Base-by-base conservation (phyloP, 352 stramenopile species). In the Saprolegnia parasitica region DNA sequence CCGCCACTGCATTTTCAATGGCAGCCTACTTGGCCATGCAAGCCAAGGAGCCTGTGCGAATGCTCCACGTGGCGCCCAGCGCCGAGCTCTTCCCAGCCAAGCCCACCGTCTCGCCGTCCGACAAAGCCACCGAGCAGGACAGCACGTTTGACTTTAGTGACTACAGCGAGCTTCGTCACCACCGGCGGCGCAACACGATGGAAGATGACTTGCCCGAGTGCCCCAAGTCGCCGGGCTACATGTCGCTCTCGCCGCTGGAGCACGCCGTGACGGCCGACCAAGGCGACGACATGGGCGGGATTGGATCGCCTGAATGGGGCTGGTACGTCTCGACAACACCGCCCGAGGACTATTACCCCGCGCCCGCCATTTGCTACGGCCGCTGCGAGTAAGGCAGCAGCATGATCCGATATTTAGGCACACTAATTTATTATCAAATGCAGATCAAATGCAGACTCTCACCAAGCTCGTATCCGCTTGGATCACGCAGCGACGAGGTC, bases 261-360 rank as follows among this genome's bases (percentile, higher is more conserved):
- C 72, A 75, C 13, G 75, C 16, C 60, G 40, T 18, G 24, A 82
- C 77, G 29, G 78, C 87, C 46, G 75, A 62, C 1, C 57, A 76
- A 49, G 57, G 79, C 5, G 77, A 86, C 65, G 75, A 81, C 18
- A 15, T n/a, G n/a, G 23, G 21, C 37, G 72, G 76, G 45, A 74
- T 72, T 15, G 71, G 73, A 10, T 92, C 84, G 10, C 84, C 77
- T 0, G 81, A 80, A 24, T 91, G 84, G 84, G 84, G 84, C 9
- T 90, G 81, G 81, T 91, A 88, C 63, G 80, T 86, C 20, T 92
- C 84, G 26, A 90, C 76, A 20, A 92, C 84, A 5, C 84, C 84
- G 4, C 84, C 84, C 20, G 83, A 90, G 39, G 84, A 92, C 56
- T 80, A 88, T 67, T 90, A 90, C 70, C 50, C 72, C 10, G 81